Percentiles rank a stretch among this genome's conserved stretches.
Conservation (phyloP, 169 alveolate genomes). For the Babesia ovis region DNA sequence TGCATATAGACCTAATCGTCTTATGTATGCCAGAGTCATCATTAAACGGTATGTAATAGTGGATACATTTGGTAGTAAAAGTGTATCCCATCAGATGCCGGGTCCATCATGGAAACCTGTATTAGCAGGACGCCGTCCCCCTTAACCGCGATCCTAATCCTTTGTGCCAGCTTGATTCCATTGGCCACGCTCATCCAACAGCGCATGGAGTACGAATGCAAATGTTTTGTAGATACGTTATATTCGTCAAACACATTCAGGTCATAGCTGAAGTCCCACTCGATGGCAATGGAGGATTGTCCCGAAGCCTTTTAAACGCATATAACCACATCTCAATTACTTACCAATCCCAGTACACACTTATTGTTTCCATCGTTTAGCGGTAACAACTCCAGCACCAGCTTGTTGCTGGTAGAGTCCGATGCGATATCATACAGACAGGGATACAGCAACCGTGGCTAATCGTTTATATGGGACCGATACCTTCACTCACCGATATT, state of each 20-base stretch:
- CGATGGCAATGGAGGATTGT: slow-evolving; percentile 43
- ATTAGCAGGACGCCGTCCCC: slow-evolving; percentile 64
- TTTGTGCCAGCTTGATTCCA: slow-evolving; percentile 57
- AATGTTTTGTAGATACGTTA: slow-evolving; percentile 37
- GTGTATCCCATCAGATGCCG: slow-evolving; percentile 50
- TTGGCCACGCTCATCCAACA: slow-evolving; percentile 63
- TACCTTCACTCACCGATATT: slow-evolving; percentile 38
- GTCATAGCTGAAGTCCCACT: slow-evolving; percentile 69
- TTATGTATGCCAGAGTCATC: not conserved
- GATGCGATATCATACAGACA: slow-evolving; percentile 64
- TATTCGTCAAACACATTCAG: slow-evolving; percentile 58
- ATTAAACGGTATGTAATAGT: slow-evolving; percentile 33
- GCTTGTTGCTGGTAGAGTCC: slow-evolving; percentile 55
- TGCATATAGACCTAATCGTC: no score
- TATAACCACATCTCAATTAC: not conserved
- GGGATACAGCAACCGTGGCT: slow-evolving; percentile 61
- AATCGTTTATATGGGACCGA: not conserved
- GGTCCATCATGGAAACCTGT: slow-evolving; percentile 44
- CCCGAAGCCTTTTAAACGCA: slow-evolving; percentile 37
- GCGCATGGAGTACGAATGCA: slow-evolving; percentile 54
- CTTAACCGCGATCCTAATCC: slow-evolving; percentile 44
- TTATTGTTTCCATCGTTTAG: slow-evolving; percentile 19
- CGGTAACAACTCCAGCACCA: slow-evolving; percentile 62
- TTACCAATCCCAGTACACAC: slow-evolving; percentile 64
- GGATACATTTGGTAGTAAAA: slow-evolving; percentile 66